Evolutionary conservation across 2,329 filamentous ascomycete genomes (phyloP), one percentile per base, ranked within the genome.

Genomic region (Hymenoscyphus occultus): DNA sequence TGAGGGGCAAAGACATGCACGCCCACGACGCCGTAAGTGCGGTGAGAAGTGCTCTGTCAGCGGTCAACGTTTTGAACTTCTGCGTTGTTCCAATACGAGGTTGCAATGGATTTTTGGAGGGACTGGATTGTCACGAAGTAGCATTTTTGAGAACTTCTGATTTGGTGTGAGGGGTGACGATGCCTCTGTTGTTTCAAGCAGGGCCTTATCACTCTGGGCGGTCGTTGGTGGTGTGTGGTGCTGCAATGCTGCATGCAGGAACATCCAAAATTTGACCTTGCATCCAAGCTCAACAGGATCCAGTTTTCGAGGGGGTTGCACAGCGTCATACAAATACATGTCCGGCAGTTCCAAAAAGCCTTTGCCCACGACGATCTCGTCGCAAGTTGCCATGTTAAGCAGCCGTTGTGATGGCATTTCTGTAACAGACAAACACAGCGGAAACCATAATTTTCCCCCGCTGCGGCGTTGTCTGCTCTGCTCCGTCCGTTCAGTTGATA

Each of bases 61-160:
- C 59, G 59, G 59, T 61, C 40, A 61, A 61, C 22, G 28, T 10
- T 39, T 61, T 48, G 31, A 19, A 51, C 31, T 39, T 31, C 59
- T 54, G 40, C 40, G 59, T 61, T 61, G 40, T 40, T 45, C 45
- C 45, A 19, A 51, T 51, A 51, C 45, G 45, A 51, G 45, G 45
- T 51, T 51, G n/a, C 45, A 51, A 51, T 22, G n/a, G 9, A n/a
- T n/a, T 51, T 51, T 19, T 45, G 13, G 42, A 45, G 42, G 42
- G n/a, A n/a, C 16, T 22, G 45, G 22, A 51, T 2, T 51, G 45
- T 51, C 45, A 51, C n/a, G 45, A 51, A 51, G n/a, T 28, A 22
- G 7, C 9, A 51, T 10, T 12, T 51, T 51, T 51, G n/a, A 22
- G 5, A 22, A 7, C 19, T 22, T 51, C n/a, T 13, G 7, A 51